Evolutionary conservation across 2,329 filamentous ascomycete species (phyloP).

Genomic region (Escovopsis sp.): DNA sequence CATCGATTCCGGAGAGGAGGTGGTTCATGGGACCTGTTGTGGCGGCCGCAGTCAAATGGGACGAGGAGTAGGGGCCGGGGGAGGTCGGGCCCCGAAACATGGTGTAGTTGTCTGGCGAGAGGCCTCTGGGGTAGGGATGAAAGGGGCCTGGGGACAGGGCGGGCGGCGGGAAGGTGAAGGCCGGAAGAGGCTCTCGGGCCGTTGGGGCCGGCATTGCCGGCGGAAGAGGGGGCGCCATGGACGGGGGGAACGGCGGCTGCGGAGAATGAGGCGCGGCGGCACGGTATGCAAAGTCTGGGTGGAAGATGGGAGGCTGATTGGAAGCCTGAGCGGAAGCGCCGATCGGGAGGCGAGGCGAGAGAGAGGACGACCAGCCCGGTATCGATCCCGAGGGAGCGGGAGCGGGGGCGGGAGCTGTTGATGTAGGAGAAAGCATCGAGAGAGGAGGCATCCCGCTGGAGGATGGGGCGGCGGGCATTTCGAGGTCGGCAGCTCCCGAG

Average conservation of each 20-base stretch:
- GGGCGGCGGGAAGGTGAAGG: neutral
- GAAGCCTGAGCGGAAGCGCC: neutral
- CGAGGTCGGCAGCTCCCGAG: conserved; percentile 20
- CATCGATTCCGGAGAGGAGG: conserved; percentile 5
- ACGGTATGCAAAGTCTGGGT: neutral
- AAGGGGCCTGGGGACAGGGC: neutral
- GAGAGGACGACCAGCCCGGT: neutral
- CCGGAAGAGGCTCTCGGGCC: neutral
- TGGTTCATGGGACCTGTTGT: neutral
- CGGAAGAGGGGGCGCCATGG: neutral
- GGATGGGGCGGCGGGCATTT: conserved; percentile 3
- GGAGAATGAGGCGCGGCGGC: neutral
- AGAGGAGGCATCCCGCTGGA: neutral
- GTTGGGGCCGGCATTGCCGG: neutral
- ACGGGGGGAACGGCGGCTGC: neutral
- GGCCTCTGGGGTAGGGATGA: neutral
- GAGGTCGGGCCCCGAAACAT: neutral
- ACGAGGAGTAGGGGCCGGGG: neutral
- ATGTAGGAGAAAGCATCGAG: conserved; percentile 4
- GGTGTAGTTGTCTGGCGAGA: neutral
- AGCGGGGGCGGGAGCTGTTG: neutral
- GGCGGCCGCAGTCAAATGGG: neutral
- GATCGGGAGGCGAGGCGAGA: neutral
- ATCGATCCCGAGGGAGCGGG: neutral
- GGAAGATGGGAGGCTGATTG: neutral